Evolutionary conservation across 106 monocot species (phyloP).

Genomic region (Dioscorea alata): DNA sequence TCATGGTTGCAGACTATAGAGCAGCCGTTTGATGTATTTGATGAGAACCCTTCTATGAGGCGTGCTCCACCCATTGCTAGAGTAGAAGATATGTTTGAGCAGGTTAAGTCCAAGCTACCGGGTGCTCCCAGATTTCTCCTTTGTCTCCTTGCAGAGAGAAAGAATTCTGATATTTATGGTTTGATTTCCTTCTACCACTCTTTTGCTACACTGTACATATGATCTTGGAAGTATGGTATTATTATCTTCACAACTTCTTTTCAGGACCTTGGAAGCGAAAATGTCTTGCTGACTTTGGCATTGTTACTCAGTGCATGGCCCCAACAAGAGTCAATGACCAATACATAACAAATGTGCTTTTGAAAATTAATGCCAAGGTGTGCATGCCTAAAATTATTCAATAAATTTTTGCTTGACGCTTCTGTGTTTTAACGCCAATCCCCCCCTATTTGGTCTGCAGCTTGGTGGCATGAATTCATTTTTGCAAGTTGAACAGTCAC

Average conservation of each 20-base stretch:
- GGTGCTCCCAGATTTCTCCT: conserved; percentile 69
- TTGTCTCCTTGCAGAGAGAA: conserved; percentile 81
- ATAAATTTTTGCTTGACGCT: not conserved
- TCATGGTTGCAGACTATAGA: conserved; percentile 40
- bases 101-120: conserved; percentile 51
- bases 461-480: conserved; percentile 88
- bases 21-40: conserved; percentile 57
- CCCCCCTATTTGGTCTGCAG: conserved; percentile 21
- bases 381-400: not conserved
- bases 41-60: conserved; percentile 48
- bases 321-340: conserved; percentile 79
- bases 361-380: conserved; percentile 96
- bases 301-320: conserved; percentile 83
- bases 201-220: not conserved
- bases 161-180: conserved; percentile 91
- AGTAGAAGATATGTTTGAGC: conserved; percentile 76
- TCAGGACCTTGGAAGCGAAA: conserved; percentile 92
- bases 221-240: not conserved
- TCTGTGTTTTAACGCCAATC: not conserved
- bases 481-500: conserved; percentile 43
- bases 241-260: not conserved
- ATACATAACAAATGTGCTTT: conserved; percentile 73
- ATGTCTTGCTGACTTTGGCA: conserved; percentile 78
- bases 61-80: conserved; percentile 45
- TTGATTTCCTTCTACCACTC: not conserved